Evolutionary conservation across 1,139 yeast species (phyloP).

Genomic region (Saccharomyces pastorianus): DNA sequence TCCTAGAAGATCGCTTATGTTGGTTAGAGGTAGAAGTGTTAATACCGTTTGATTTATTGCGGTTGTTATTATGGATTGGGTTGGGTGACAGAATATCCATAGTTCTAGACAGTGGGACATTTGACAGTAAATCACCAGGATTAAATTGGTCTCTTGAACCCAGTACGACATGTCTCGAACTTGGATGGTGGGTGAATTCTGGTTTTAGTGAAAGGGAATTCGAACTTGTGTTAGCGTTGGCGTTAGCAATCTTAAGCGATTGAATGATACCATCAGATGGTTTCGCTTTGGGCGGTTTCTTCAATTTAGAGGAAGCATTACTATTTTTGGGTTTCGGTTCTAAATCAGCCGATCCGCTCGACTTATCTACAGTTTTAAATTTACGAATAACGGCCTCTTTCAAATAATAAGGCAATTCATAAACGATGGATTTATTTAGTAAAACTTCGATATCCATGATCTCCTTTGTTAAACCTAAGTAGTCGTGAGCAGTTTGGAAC

Average conservation of each 20-base stretch:
- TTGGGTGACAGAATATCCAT: not conserved
- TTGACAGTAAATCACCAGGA: constrained; percentile 80
- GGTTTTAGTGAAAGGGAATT: constrained; percentile 4
- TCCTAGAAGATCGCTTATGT: not conserved
- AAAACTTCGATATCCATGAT: constrained; percentile 68
- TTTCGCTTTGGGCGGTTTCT: not conserved
- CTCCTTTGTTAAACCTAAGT: constrained; percentile 77
- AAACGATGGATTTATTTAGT: constrained; percentile 45
- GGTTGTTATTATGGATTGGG: not conserved
- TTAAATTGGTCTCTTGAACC: constrained; percentile 53
- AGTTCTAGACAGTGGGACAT: constrained; percentile 65
- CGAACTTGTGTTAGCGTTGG: constrained; percentile 4
- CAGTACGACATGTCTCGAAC: constrained; percentile 58
- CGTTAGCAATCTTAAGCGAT: constrained; percentile 2
- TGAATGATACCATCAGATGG: constrained; percentile 12
- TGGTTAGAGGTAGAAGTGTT: not conserved
- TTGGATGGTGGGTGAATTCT: constrained; percentile 8
- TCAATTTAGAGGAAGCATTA: not conserved
- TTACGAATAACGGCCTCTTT: constrained; percentile 48
- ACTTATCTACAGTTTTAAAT: constrained; percentile 23
- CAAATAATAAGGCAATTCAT: constrained; percentile 53
- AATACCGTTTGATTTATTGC: not conserved
- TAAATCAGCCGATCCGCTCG: not conserved
- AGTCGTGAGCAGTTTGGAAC: constrained; percentile 79
- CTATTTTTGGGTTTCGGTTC: not conserved